A percentile compares a stretch with the other conserved stretches of the same genome.
These are phyloP conservation scores for Aspergillus tubingensis DNA, from an alignment of 2,329 filamentous ascomycete species.

Conservation along the genomic window DNA sequence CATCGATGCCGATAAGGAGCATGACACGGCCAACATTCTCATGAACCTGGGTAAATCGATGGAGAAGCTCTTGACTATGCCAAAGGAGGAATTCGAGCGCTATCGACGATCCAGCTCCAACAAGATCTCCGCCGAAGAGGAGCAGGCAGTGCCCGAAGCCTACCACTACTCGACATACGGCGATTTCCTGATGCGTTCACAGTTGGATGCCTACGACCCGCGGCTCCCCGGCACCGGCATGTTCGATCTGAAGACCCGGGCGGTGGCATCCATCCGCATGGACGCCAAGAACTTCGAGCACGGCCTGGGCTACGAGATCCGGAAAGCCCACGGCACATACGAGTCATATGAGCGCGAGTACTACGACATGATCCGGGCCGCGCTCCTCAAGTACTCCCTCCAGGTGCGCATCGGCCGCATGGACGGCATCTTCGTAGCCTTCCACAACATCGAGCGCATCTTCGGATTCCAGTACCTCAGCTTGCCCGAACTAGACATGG, in stretches of 20 bases:
- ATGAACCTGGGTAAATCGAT: conserved; percentile 93
- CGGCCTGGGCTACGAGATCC: conserved; percentile 85
- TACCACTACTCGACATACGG: conserved; percentile 87
- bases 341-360: conserved; percentile 95
- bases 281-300: conserved; percentile 70
- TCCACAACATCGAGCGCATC: conserved; percentile 90
- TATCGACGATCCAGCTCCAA: conserved; percentile 72
- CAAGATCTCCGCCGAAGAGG: conserved; percentile 66
- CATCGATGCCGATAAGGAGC: conserved; percentile 94
- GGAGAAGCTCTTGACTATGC: conserved; percentile 88
- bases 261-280: conserved; percentile 90
- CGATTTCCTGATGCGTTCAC: conserved; percentile 91
- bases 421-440: conserved; percentile 98
- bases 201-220: conserved; percentile 85
- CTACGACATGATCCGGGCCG: conserved; percentile 92
- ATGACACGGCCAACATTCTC: conserved; percentile 78
- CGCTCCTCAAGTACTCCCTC: conserved; percentile 93
- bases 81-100: conserved; percentile 79
- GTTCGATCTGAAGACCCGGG: conserved; percentile 94
- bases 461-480: conserved; percentile 97
- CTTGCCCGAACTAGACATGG: conserved; percentile 81
- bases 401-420: conserved; percentile 97
- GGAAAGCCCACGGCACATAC: conserved; percentile 71
- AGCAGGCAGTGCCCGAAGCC: conserved; percentile 70
- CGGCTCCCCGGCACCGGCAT: conserved; percentile 87